These are phyloP conservation scores for Mortierella sp. DNA, from an alignment of 371 early-diverging fungal genomes.

Conservation along the genomic window DNA sequence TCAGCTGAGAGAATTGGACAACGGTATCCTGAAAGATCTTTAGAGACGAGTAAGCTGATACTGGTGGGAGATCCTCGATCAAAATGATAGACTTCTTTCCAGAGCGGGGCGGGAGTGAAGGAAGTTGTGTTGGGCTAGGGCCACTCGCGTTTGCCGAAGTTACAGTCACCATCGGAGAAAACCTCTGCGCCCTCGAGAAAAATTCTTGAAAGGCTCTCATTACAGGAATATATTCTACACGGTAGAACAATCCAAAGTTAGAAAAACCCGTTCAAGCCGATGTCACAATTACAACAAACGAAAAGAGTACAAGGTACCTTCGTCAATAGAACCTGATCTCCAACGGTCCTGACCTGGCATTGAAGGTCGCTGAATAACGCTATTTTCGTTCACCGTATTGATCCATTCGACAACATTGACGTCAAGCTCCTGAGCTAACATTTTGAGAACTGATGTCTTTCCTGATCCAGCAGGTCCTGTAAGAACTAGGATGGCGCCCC, in stretches of 20 bases:
- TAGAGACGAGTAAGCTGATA: slow-evolving; percentile 52
- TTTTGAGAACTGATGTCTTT: slow-evolving; percentile 71
- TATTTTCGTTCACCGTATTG: slow-evolving; percentile 64
- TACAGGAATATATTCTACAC: slow-evolving; percentile 52
- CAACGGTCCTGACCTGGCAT: slow-evolving; percentile 23
- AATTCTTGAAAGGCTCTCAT: slow-evolving; percentile 56
- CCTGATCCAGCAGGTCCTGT: slow-evolving; percentile 81
- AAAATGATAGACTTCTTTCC: slow-evolving; percentile 58
- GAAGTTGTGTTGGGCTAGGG: background rate
- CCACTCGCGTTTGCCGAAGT: background rate
- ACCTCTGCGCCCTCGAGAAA: slow-evolving; percentile 52
- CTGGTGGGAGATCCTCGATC: slow-evolving; percentile 68
- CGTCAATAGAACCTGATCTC: slow-evolving; percentile 29
- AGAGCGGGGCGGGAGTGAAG: background rate
- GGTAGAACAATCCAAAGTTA: background rate
- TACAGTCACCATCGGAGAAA: slow-evolving; percentile 16
- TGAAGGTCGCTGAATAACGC: slow-evolving; percentile 25
- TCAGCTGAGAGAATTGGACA: slow-evolving; percentile 36
- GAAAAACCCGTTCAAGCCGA: background rate
- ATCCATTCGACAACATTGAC: slow-evolving; percentile 77
- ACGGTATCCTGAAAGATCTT: slow-evolving; percentile 55
- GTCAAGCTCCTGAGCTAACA: slow-evolving; percentile 65
- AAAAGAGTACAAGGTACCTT: slow-evolving; percentile 13
- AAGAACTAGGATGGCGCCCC: slow-evolving; percentile 62
- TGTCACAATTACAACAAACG: background rate